Evolutionary conservation across 805 yeast genomes (phyloP).

Genomic region (Danielia reshetovae): DNA sequence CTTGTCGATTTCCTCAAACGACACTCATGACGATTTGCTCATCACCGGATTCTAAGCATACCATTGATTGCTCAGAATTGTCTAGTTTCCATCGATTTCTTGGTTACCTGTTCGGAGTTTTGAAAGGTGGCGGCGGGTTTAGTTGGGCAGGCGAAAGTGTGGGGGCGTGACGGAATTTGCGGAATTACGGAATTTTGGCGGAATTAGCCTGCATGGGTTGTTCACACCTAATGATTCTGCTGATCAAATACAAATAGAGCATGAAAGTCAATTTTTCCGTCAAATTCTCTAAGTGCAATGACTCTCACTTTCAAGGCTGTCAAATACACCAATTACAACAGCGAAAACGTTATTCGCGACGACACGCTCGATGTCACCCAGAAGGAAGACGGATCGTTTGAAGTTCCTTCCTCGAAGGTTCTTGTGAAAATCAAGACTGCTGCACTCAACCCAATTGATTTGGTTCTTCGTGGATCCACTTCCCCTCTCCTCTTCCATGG

Average conservation of each 20-base stretch:
- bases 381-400: slow-evolving; percentile 1
- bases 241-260: no score
- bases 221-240: no score
- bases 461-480: slow-evolving; percentile 18
- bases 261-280: no score
- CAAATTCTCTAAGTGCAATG: no score
- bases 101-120: no score
- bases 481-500: slow-evolving; percentile 8
- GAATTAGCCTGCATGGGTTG: no score
- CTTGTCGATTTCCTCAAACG: slow-evolving; percentile 49
- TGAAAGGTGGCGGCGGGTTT: no score
- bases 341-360: slow-evolving; percentile 11
- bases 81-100: no score
- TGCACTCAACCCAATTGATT: slow-evolving; percentile 34
- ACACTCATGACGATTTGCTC: slow-evolving; percentile 35
- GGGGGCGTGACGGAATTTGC: no score
- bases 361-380: slow-evolving; percentile 5
- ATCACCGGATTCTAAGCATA: slow-evolving; percentile 17
- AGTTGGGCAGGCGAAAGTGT: no score
- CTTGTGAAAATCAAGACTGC: slow-evolving; percentile 30
- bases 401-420: slow-evolving; percentile 15
- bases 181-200: no score
- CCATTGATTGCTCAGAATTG: no score
- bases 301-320: slow-evolving; percentile 25
- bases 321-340: slow-evolving; percentile 14